These are phyloP conservation scores for Brassica juncea DNA, from an alignment of 345 rosid species.

Conservation along the genomic window DNA sequence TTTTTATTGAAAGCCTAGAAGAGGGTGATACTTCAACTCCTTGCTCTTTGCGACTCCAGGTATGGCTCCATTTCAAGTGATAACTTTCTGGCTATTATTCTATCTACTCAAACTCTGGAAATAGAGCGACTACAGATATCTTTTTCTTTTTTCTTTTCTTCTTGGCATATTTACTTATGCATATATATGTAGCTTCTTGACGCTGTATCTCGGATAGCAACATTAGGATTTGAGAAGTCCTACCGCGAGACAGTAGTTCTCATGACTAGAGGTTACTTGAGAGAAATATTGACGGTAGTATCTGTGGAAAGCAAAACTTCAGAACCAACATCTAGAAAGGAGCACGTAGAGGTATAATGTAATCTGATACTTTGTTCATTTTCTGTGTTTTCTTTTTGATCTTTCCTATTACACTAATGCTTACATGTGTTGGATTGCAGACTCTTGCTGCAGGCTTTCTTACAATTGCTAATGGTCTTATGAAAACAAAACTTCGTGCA, in stretches of 20 bases:
- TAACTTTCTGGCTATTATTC: slow-evolving; percentile 28
- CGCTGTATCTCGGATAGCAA: slow-evolving; percentile 94
- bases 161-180: slow-evolving; percentile 37
- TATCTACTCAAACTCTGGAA: slow-evolving; percentile 19
- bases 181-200: slow-evolving; percentile 82
- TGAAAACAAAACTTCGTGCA: slow-evolving; percentile 62
- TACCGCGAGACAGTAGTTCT: slow-evolving; percentile 95
- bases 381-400: slow-evolving; percentile 8
- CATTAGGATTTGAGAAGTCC: slow-evolving; percentile 97
- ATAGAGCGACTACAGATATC: slow-evolving; percentile 5
- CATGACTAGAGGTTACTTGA: slow-evolving; percentile 90
- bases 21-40: slow-evolving; percentile 93
- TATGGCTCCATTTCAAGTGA: slow-evolving; percentile 45
- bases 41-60: slow-evolving; percentile 82
- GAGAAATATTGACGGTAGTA: slow-evolving; percentile 64
- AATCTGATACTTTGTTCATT: not conserved
- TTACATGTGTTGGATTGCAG: slow-evolving; percentile 66
- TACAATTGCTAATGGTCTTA: slow-evolving; percentile 81
- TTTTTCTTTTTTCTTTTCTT: slow-evolving; percentile 18
- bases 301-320: slow-evolving; percentile 82
- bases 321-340: slow-evolving; percentile 78
- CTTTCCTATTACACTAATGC: slow-evolving; percentile 42
- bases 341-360: slow-evolving; percentile 81
- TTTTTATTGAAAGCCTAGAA: slow-evolving; percentile 89
- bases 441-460: slow-evolving; percentile 99